A percentile compares a stretch with the other conserved stretches of the same genome.
Conservation (phyloP, 148 eudicot genomes). For the Vaccinium vitisidaea region DNA sequence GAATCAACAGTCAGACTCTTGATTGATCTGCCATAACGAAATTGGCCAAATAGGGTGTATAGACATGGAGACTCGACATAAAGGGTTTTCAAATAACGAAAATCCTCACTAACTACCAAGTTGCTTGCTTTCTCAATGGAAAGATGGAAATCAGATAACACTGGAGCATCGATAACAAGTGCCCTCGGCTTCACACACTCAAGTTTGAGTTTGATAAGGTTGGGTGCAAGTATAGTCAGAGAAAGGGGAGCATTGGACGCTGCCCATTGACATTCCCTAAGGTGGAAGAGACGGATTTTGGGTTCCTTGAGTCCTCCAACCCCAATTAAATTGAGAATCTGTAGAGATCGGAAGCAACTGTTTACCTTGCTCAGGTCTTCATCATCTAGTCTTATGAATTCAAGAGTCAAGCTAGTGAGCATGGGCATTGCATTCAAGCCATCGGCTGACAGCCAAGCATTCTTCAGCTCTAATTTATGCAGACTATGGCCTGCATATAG, state of each 20-base stretch:
- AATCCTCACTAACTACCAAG: constrained; percentile 32
- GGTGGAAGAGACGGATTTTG: constrained; percentile 48
- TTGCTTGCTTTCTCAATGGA: constrained; percentile 37
- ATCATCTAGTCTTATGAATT: constrained; percentile 63
- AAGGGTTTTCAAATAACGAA: constrained; percentile 37
- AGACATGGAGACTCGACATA: constrained; percentile 38
- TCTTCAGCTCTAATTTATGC: constrained; percentile 45
- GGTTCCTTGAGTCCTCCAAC: constrained; percentile 69
- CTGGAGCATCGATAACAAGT: constrained; percentile 50
- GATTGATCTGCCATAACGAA: constrained; percentile 35
- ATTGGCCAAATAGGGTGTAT: constrained; percentile 26
- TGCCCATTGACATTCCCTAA: constrained; percentile 50
- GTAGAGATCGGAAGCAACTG: constrained; percentile 49
- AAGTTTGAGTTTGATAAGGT: constrained; percentile 49
- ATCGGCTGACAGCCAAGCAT: constrained; percentile 69
- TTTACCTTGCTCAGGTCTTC: constrained; percentile 53
- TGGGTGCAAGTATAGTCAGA: constrained; percentile 51
- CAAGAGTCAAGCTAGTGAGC: constrained; percentile 60
- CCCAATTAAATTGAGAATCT: constrained; percentile 56
- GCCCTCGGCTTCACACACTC: constrained; percentile 46
- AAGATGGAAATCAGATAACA: constrained; percentile 48
- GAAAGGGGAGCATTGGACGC: constrained; percentile 62
- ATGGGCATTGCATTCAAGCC: constrained; percentile 43
- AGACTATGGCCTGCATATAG: constrained; percentile 45
- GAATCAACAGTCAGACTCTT: constrained; percentile 38